These are phyloP conservation scores for Mycena rosella DNA, from an alignment of 768 basidiomycete genomes.

Conservation along the genomic window DNA sequence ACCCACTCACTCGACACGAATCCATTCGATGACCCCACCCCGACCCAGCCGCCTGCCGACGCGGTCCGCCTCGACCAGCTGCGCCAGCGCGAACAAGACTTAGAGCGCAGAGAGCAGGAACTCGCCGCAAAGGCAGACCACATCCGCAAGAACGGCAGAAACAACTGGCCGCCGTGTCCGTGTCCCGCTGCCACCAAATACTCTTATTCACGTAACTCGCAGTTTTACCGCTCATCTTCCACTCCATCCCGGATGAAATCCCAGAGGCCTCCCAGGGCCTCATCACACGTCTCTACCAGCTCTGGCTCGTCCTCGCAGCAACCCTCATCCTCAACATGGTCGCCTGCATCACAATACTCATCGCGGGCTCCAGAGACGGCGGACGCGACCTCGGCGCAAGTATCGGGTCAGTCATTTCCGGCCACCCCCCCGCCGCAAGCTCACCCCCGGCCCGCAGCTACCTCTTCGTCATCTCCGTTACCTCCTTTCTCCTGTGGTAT, in stretches of 20 bases:
- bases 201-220: slow-evolving; percentile 39
- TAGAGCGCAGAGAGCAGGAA: slow-evolving; percentile 84
- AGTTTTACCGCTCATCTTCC: slow-evolving; percentile 96
- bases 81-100: slow-evolving; percentile 82
- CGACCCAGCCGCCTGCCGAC: slow-evolving; percentile 52
- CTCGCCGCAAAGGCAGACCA: slow-evolving; percentile 76
- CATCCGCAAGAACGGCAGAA: slow-evolving; percentile 81
- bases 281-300: slow-evolving; percentile 88
- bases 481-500: slow-evolving; percentile 96
- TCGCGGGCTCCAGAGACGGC: slow-evolving; percentile 80
- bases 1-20: slow-evolving; percentile 88
- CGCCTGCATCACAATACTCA: slow-evolving; percentile 88
- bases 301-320: slow-evolving; percentile 91
- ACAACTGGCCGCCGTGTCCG: slow-evolving; percentile 95
- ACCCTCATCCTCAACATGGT: slow-evolving; percentile 93
- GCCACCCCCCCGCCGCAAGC: slow-evolving; percentile 18
- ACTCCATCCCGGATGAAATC: slow-evolving; percentile 92
- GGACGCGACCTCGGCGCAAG: slow-evolving; percentile 86
- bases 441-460: slow-evolving; percentile 65
- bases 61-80: slow-evolving; percentile 72
- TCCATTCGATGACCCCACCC: slow-evolving; percentile 89
- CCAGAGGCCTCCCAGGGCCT: slow-evolving; percentile 83
- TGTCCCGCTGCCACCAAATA: slow-evolving; percentile 39
- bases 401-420: slow-evolving; percentile 72
- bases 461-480: slow-evolving; percentile 77